A percentile compares a stretch with the other conserved stretches of the same genome.
phyloP scores from a whole-genome alignment of 2,329 filamentous ascomycete species.

The Xylariaceae sp. region DNA sequence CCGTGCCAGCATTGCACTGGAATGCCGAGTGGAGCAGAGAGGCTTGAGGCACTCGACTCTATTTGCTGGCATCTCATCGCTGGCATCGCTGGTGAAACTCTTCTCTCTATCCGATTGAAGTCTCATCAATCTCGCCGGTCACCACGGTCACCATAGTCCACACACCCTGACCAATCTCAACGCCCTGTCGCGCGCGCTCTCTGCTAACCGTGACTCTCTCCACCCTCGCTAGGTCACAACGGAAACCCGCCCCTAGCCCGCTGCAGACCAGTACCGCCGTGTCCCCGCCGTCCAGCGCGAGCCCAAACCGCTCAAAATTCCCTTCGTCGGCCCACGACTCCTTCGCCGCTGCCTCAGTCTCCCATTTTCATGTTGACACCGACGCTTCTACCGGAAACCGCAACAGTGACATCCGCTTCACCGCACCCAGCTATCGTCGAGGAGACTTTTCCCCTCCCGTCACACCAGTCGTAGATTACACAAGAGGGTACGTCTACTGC shows the following conservation, averaged over 20 bases:
- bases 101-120: no score
- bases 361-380: slow-evolving; percentile 9
- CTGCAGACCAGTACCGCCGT: slow-evolving; percentile 39
- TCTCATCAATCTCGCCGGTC: no score
- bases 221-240: slow-evolving; percentile 39
- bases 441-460: slow-evolving; percentile 18
- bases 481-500: slow-evolving; percentile 1
- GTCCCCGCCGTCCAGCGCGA: slow-evolving; percentile 39
- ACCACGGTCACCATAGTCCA: no score
- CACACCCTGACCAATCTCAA: background rate
- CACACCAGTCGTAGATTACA: slow-evolving; percentile 14
- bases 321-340: slow-evolving; percentile 25
- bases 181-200: slow-evolving; percentile 1
- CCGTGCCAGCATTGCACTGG: slow-evolving; percentile 5
- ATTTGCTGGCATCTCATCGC: slow-evolving; percentile 2
- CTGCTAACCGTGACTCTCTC: slow-evolving; percentile 28
- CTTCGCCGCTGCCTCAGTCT: slow-evolving; percentile 18
- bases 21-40: slow-evolving; percentile 11
- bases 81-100: no score
- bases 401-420: slow-evolving; percentile 6
- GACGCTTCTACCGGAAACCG: slow-evolving; percentile 5
- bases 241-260: slow-evolving; percentile 46
- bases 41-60: background rate
- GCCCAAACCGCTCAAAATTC: slow-evolving; percentile 34
- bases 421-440: slow-evolving; percentile 7